Evolutionary conservation across 2,329 filamentous ascomycete genomes (phyloP).

Genomic region (Graphiopsis chlorocephala): DNA sequence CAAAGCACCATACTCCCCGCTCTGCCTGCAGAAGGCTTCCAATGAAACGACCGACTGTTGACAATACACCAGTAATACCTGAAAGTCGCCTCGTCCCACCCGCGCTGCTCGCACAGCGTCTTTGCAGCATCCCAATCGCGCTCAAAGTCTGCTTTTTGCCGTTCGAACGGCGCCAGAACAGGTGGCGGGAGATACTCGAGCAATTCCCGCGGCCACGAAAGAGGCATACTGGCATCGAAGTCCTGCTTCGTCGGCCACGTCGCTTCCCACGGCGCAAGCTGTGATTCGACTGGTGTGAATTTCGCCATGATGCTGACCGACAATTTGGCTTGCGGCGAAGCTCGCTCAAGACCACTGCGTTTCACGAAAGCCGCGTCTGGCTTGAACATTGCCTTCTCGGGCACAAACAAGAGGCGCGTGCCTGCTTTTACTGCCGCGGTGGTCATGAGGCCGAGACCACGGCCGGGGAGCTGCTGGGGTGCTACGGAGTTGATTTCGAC

Average conservation of each 20-base stretch:
- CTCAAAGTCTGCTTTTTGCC: conserved; percentile 31
- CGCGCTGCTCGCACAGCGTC: conserved; percentile 10
- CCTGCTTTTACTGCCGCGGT: conserved; percentile 61
- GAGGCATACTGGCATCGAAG: conserved; percentile 57
- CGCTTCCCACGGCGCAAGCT: conserved; percentile 23
- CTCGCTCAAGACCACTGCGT: conserved; percentile 23
- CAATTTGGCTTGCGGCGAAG: conserved; percentile 62
- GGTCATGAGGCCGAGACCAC: conserved; percentile 76
- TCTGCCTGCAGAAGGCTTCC: conserved; percentile 46
- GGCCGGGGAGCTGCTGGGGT: conserved; percentile 64
- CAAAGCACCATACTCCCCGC: conserved; percentile 66
- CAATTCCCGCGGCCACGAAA: conserved; percentile 51
- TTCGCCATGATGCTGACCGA: conserved; percentile 45
- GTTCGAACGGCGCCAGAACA: conserved; percentile 31
- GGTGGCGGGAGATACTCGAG: conserved; percentile 40
- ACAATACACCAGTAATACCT: conserved; percentile 60
- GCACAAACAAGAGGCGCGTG: conserved; percentile 64
- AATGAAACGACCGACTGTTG: conserved; percentile 61
- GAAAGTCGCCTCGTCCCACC: conserved; percentile 41
- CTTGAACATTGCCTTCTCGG: conserved; percentile 61
- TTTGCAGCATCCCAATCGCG: conserved; percentile 25
- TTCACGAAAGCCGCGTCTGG: conserved; percentile 56
- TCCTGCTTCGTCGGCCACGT: conserved; percentile 61
- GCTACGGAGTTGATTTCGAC: conserved; percentile 66
- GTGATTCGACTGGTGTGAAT: background rate